Conservation (phyloP, 768 basidiomycete species). For the Cyclocybe aegerita region DNA sequence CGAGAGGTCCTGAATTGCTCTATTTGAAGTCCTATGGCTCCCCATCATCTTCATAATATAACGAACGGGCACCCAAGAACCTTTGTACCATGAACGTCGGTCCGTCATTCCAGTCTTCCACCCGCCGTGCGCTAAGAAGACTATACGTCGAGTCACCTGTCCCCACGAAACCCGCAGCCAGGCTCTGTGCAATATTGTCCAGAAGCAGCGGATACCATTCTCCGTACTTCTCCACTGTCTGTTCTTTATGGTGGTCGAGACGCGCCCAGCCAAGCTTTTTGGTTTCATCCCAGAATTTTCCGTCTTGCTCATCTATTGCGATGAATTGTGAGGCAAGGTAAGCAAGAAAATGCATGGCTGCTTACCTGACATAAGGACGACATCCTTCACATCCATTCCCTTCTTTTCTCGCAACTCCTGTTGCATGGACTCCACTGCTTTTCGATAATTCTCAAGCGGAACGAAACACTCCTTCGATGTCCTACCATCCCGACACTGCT, state of each 20-base stretch:
- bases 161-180: conserved; percentile 55
- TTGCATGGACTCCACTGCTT: conserved; percentile 35
- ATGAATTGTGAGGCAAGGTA: neutral
- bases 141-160: conserved; percentile 56
- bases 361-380: conserved; percentile 41
- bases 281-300: conserved; percentile 37
- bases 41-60: no score
- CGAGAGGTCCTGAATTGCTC: no score
- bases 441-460: conserved; percentile 31
- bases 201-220: conserved; percentile 49
- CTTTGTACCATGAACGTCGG: neutral
- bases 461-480: conserved; percentile 32
- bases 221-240: conserved; percentile 31
- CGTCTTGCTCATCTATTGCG: conserved; percentile 37
- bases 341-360: neutral
- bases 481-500: conserved; percentile 14
- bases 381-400: conserved; percentile 27
- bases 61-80: no score
- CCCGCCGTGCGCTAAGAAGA: conserved; percentile 46
- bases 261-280: conserved; percentile 36
- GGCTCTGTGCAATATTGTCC: conserved; percentile 54
- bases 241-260: conserved; percentile 33
- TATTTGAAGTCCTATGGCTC: no score
- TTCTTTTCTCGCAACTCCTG: conserved; percentile 26
- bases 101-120: conserved; percentile 55